Base-by-base conservation (phyloP, 768 basidiomycete genomes). In the Lentinus tigrinus region DNA sequence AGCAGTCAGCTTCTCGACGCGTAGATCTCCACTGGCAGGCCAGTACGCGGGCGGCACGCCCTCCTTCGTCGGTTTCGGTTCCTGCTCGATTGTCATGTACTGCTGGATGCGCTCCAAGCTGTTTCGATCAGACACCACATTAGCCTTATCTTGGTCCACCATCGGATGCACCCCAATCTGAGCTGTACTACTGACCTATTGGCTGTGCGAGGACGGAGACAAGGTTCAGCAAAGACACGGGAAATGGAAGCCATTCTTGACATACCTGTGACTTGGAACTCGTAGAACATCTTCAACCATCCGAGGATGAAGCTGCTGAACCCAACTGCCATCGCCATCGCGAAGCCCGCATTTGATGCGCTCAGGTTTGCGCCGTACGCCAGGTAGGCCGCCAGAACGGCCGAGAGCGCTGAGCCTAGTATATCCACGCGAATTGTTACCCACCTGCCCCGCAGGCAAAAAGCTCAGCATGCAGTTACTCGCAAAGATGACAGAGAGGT, bases 41-140 rank as follows among this genome's bases (percentile, higher is more conserved):
- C 85, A 87, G 56, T 84, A 81, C 0, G 85, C 85, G 4, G 85
- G 84, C 3, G 85, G 85, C n/a, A 76, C 66, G 3, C 78, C 78
- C 6, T 71, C 60, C 26, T 69, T 60, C 0, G 73, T 73, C 0
- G 77, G 60, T 52, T 73, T 71, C 0, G 77, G 75, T 65, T 87
- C 85, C 57, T 82, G 81, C 49, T 84, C 83, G 40, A 84, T 81
- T n/a, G 74, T 69, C 37, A 85, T 67, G 63, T 85, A 86, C 46
- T 79, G 79, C 46, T 79, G 73, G 43, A 86, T 76, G 42, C 84
- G 77, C 65, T 84, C 78, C 47, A 80, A 56, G 56, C 81, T 79
- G 51, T 57, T 47, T 31, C 50, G 49, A 58, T 37, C n/a, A n/a
- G n/a, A 26, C 31, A 11, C n/a, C n/a, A n/a, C n/a, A n/a, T n/a